Conservation (phyloP, 345 rosid genomes). For the Excoecaria cochinchinensis region DNA sequence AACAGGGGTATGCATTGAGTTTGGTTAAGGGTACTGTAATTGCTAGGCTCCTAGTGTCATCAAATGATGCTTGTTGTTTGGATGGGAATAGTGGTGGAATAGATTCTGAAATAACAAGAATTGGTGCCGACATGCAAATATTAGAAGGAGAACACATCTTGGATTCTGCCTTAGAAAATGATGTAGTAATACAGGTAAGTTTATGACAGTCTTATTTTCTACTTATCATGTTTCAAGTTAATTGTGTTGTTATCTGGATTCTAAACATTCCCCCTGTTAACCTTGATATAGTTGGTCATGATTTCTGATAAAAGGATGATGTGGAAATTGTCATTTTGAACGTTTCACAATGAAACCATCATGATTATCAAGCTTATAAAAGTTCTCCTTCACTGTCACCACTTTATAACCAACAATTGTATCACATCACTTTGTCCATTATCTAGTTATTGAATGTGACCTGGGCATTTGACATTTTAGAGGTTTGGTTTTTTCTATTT, state of each 20-base stretch:
- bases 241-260: conserved; percentile 3
- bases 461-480: background rate
- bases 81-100: conserved; percentile 22
- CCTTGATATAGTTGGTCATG: background rate
- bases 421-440: background rate
- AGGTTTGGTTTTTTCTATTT: background rate
- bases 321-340: background rate
- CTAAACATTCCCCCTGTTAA: background rate
- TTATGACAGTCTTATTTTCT: background rate
- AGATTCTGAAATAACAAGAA: conserved; percentile 35
- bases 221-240: background rate
- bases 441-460: conserved; percentile 5
- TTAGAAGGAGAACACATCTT: conserved; percentile 30
- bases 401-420: background rate
- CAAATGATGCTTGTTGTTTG: conserved; percentile 30
- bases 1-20: conserved; percentile 33
- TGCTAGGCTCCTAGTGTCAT: conserved; percentile 53
- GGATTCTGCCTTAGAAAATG: conserved; percentile 36
- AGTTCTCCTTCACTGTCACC: background rate
- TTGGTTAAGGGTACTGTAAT: conserved; percentile 37
- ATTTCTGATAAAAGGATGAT: background rate
- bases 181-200: conserved; percentile 53
- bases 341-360: background rate
- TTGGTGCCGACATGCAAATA: conserved; percentile 43
- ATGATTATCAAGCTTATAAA: background rate